Base-by-base conservation (phyloP, 2,329 filamentous ascomycete genomes). In the Zelopaecilomyces penicillatus region DNA sequence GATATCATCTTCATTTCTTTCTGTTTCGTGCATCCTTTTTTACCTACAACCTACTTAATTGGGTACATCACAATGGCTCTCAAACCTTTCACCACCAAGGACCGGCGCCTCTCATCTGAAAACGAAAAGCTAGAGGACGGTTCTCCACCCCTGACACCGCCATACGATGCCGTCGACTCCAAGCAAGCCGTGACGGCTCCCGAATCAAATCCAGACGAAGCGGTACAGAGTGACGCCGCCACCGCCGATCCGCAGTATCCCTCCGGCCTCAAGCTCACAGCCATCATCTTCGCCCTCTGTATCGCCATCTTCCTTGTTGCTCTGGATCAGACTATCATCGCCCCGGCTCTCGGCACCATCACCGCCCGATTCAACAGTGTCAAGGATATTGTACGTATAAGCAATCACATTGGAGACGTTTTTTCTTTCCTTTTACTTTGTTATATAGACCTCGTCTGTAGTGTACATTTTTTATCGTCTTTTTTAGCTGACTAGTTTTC, bases 281-380 rank as follows among this genome's bases (percentile, higher is more conserved):
- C 72, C 37, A 67, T 74, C 42, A 65, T 74, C 46, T 39, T 51
- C 5, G 68, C 69, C 4, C 64, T 74, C 44, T 70, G 68, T 47
- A 56, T 74, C 10, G 59, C 67, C 45, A 61, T 74, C 46, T 74
- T 75, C 55, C 64, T 74, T 34, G 69, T 75, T 37, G 71, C 71
- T 3, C 63, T 74, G 8, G 71, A 75, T 49, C 70, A 73, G 59
- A 74, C 71, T 39, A 74, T 74, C 48, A 71, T 75, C 48, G 70
- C 71, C 5, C 73, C 73, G 10, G 73, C 73, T 1, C 64, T 76
- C 12, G 71, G 71, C 19, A 69, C 72, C 54, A 77, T 76, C 50
- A 74, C 71, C 0, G 59, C 59, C 1, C 58, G 71, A 39, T 74
- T 68, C 42, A 46, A 54, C 37, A 69, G 65, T 40, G 64, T 70